phyloP scores from a whole-genome alignment of 1,284 basidiomycete genomes.

The Cystobasidium sp. region DNA sequence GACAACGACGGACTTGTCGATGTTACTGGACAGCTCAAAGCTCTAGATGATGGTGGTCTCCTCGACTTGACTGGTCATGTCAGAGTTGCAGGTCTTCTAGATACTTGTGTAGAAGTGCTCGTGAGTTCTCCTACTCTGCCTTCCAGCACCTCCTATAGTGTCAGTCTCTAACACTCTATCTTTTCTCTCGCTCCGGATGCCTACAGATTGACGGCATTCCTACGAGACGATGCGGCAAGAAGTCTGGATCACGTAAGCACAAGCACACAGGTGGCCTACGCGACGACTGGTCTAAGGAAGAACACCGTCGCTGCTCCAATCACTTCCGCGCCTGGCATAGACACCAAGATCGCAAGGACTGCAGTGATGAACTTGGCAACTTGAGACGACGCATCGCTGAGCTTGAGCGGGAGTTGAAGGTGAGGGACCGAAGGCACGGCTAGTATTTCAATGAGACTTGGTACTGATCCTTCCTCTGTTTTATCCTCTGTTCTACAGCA shows the following conservation, averaged over 20 bases:
- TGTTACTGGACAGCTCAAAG: constrained; percentile 37
- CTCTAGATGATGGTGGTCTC: constrained; percentile 28
- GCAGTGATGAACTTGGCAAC: constrained; percentile 30
- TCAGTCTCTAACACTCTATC: neutral
- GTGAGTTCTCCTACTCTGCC: constrained; percentile 8
- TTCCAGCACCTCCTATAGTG: neutral
- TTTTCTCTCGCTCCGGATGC: neutral
- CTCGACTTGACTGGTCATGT: constrained; percentile 32
- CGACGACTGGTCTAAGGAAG: constrained; percentile 37
- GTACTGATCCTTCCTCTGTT: neutral
- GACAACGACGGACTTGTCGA: constrained; percentile 41
- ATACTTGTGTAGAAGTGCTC: constrained; percentile 32
- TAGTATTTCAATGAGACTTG: neutral
- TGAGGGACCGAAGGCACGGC: neutral
- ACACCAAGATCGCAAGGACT: constrained; percentile 28
- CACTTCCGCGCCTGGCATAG: constrained; percentile 40
- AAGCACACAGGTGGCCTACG: constrained; percentile 10
- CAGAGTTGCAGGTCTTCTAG: constrained; percentile 28
- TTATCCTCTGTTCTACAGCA: neutral
- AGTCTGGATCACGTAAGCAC: constrained; percentile 17
- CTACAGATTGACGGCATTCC: constrained; percentile 29
- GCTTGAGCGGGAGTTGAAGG: constrained; percentile 32
- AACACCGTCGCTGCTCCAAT: constrained; percentile 39
- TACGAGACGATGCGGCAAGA: constrained; percentile 20
- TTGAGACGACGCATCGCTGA: constrained; percentile 18